These are phyloP conservation scores for Elaphomyces granulatus DNA, from an alignment of 495 filamentous ascomycete species.

Conservation along the genomic window DNA sequence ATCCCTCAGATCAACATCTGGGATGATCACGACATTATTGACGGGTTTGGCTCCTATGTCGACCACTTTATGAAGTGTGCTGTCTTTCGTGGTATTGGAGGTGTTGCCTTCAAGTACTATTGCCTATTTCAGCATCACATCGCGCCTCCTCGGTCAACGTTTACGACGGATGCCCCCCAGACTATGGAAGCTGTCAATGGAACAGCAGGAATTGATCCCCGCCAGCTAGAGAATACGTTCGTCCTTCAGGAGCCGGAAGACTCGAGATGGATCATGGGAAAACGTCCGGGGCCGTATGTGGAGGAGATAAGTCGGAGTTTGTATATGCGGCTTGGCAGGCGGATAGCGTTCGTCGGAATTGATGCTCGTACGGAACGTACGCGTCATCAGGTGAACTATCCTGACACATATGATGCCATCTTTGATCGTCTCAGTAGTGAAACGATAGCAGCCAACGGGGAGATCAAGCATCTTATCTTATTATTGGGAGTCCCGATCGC, in stretches of 20 bases:
- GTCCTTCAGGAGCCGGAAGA: constrained; percentile 49
- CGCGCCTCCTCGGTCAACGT: constrained; percentile 66
- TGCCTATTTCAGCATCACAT: constrained; percentile 90
- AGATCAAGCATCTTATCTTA: constrained; percentile 70
- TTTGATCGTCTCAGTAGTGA: constrained; percentile 56
- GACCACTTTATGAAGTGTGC: constrained; percentile 87
- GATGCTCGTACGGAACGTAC: constrained; percentile 89
- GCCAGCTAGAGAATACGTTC: constrained; percentile 52
- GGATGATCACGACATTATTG: constrained; percentile 89
- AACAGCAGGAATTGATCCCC: constrained; percentile 41
- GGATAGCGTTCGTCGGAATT: constrained; percentile 73
- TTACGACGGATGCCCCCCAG: constrained; percentile 52
- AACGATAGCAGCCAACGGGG: constrained; percentile 41
- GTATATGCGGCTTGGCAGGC: constrained; percentile 69
- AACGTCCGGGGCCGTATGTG: constrained; percentile 63
- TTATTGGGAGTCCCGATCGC: constrained; percentile 88
- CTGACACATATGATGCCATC: constrained; percentile 74
- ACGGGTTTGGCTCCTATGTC: constrained; percentile 86
- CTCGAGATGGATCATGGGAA: constrained; percentile 65
- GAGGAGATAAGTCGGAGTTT: constrained; percentile 66
- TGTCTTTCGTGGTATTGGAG: constrained; percentile 84
- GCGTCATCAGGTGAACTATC: constrained; percentile 79
- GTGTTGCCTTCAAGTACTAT: constrained; percentile 78
- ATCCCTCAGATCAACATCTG: constrained; percentile 92
- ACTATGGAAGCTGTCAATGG: constrained; percentile 37